Evolutionary conservation across 169 alveolate genomes (phyloP), one percentile per base, ranked within the genome.

Genomic region (Babesia ovata): DNA sequence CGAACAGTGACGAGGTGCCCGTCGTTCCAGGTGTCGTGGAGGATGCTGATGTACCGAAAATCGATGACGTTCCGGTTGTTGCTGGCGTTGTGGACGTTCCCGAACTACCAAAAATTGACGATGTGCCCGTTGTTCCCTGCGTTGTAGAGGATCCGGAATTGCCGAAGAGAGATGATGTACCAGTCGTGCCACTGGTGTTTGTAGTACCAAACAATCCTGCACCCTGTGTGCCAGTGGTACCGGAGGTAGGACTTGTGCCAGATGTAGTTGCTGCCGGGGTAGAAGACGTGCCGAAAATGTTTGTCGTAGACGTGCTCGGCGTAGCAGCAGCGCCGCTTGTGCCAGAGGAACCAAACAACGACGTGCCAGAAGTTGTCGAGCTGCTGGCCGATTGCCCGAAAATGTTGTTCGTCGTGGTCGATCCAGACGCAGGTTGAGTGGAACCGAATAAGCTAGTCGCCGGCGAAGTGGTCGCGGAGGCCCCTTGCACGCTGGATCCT

Each of bases 401-500:
- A 16, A 45, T 1, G 53, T 12, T 54, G 26, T 11, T 52, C 12
- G 70, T 28, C 4, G 78, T 36, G 67, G 70, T 28, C 9, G 84
- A 14, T 11, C 39, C 76, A 6, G 76, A 9, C 8, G 44, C 21
- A 1, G 61, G 22, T 12, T 58, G 16, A 11, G 71, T 36, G 61
- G 45, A 36, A 12, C 63, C 74, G 26, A 65, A 65, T 19, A 65
- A 45, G 56, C 33, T 49, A 33, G 61, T 24, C 50, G 48, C 70
- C 2, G 39, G 26, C 3, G 45, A n/a, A 6, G 53, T 49, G 11
- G 39, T 48, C 0, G 48, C 58, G 1, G 86, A 11, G 0, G 75
- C 7, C 13, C 73, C 29, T 36, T 71, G 2, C 21, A 81, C 74
- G 10, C 54, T 59, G 21, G 81, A 11, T 10, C 65, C 22, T 2